phyloP scores from a whole-genome alignment of 2,329 filamentous ascomycete genomes.

The Hypoxylon sp. region DNA sequence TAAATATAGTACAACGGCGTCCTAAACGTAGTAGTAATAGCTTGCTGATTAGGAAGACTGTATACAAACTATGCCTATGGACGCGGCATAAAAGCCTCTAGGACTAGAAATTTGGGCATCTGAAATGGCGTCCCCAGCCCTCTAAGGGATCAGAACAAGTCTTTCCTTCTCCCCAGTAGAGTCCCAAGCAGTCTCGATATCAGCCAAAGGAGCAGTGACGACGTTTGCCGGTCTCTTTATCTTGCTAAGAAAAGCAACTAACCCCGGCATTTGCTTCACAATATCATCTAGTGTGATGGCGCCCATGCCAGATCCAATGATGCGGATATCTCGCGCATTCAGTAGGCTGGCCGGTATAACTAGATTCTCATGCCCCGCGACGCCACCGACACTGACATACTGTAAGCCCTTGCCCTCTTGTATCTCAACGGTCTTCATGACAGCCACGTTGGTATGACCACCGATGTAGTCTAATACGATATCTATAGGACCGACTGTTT shows the following conservation, averaged over 20 bases:
- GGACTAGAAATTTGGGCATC: too few species aligned
- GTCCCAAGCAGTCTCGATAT: slow-evolving; percentile 29
- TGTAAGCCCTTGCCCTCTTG: slow-evolving; percentile 13
- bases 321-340: slow-evolving; percentile 21
- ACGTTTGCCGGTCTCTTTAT: slow-evolving; percentile 27
- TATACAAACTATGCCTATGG: too few species aligned
- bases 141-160: slow-evolving; percentile 34
- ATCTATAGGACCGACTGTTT: slow-evolving; percentile 29
- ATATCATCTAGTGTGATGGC: slow-evolving; percentile 25
- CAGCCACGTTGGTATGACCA: slow-evolving; percentile 12
- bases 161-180: slow-evolving; percentile 29
- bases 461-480: slow-evolving; percentile 35
- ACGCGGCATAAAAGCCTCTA: too few species aligned
- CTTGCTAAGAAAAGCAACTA: slow-evolving; percentile 20
- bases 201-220: slow-evolving; percentile 27
- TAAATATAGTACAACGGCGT: too few species aligned
- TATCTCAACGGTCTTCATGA: slow-evolving; percentile 30
- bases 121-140: not conserved
- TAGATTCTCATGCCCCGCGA: slow-evolving; percentile 23
- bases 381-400: slow-evolving; percentile 22
- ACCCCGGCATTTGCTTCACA: slow-evolving; percentile 17
- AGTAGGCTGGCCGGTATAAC: slow-evolving; percentile 24
- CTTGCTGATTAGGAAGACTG: too few species aligned
- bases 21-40: too few species aligned
- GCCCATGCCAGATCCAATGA: slow-evolving; percentile 33